Base-by-base conservation (phyloP, 176 grass and related monocot species). In the Metroxylon sagu region DNA sequence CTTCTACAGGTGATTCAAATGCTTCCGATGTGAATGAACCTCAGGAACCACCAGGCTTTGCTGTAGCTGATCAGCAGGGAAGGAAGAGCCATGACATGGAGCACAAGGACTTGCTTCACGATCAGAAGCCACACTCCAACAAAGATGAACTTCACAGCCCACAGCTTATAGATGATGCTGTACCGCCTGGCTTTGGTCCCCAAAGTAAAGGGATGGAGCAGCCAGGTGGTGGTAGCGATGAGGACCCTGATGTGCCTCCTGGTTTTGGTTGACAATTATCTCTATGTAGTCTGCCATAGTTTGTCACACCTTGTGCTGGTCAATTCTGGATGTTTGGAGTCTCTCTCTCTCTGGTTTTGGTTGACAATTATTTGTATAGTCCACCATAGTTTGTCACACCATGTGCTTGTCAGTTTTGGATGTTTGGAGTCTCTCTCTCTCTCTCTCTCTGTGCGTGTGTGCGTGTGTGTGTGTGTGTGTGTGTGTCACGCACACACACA, bases 41-140 rank as follows among this genome's bases (percentile, higher is more conserved):
- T n/a, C 62, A 55, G 62, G 79, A 82, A 64, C 79, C 79, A 18
- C 87, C 87, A 26, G 87, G 87, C 25, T 90, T 90, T 77, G 79
- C 62, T 65, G 62, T 69, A 56, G 61, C 63, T 53, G 64, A 69
- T 67, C 69, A 68, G 74, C 74, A 74, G 19, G 18, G 12, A 31
- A 71, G 48, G 49, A 74, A 50, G 25, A 16, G 15, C 26, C 0
- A 39, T 12, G 31, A 29, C 53, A 51, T 31, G 73, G 60, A 54
- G 56, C 6, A 5, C 18, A 3, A 12, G 2, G 3, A 17, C 8
- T 7, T 43, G 18, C 59, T 5, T 16, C 18, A 54, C 25, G 59
- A 49, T 6, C 48, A 57, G 19, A 56, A 77, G 0, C 31, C 31
- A 39, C 31, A 39, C 7, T 39, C 31, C 31, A 39, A 39, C 31